Base-by-base conservation (phyloP, 345 rosid genomes). In the Pugionium dolabratum region DNA sequence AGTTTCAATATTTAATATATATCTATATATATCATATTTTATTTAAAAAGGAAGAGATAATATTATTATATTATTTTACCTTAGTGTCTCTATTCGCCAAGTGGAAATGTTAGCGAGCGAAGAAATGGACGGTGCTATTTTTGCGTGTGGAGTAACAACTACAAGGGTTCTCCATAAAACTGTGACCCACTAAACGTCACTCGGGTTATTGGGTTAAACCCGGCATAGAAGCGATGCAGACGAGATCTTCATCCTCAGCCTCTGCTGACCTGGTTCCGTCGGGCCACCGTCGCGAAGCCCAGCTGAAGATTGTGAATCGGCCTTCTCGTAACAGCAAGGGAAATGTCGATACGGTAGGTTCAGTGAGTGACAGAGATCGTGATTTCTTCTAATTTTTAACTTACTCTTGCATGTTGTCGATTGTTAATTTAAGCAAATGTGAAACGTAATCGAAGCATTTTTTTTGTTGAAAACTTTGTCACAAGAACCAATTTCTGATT, bases 201-300 rank as follows among this genome's bases (percentile, higher is more conserved):
- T 44, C 54, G 51, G 64, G 64, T 54, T 70, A 26, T 50, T 69
- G 66, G 73, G 73, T 72, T 57, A 28, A 57, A 57, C 61, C 66
- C 50, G 54, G 55, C 0, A 29, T 11, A 56, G 58, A 59, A 59
- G 40, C 31, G 26, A 74, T 67, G 78, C 62, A 67, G 68, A 74
- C 77, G 47, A 74, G 78, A 67, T 67, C 72, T 7, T 65, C 76
- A n/a, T 54, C 59, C 43, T 74, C 73, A 39, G 32, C 52, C 8
- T 54, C 59, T 54, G 5, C 36, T 7, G 55, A 65, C 8, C 6
- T 27, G 4, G 36, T 59, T 26, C 45, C 62, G 52, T 35, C 41
- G 25, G 11, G 35, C 2, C 48, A 67, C 35, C 40, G 53, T 7
- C 54, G 65, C 59, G 59, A 73, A 11, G 29, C 6, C 18, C 62